phyloP scores from a whole-genome alignment of 768 basidiomycete genomes.

The Saitozyma sp. region DNA sequence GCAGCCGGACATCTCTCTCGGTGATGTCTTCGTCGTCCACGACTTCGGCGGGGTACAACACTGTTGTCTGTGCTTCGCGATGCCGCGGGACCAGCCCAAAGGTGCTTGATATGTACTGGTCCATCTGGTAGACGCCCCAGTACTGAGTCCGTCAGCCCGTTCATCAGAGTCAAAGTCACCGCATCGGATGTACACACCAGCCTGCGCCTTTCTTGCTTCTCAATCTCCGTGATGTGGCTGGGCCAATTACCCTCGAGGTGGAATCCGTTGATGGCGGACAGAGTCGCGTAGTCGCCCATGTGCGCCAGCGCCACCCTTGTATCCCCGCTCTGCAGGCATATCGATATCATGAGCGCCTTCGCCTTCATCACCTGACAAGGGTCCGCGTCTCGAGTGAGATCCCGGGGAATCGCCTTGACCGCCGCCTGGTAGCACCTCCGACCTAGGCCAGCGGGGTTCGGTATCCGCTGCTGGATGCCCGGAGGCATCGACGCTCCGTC shows the following conservation, averaged over 20 bases:
- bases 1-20: conserved; percentile 4
- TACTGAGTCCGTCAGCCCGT: conserved; percentile 15
- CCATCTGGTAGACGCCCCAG: conserved; percentile 30
- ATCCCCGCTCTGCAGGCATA: conserved; percentile 30
- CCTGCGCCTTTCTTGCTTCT: conserved; percentile 33
- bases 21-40: conserved; percentile 31
- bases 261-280: conserved; percentile 22
- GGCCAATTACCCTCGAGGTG: conserved; percentile 35
- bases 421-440: conserved; percentile 19
- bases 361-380: conserved; percentile 28
- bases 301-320: conserved; percentile 14
- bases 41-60: conserved; percentile 37
- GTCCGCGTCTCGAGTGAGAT: conserved; percentile 12
- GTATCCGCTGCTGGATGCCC: background rate
- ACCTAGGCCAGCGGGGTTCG: background rate
- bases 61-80: conserved; percentile 29
- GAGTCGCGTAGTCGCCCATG: conserved; percentile 26
- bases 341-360: conserved; percentile 21
- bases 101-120: conserved; percentile 28
- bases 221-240: conserved; percentile 17
- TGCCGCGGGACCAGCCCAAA: conserved; percentile 26
- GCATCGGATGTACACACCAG: conserved; percentile 13
- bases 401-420: conserved; percentile 17
- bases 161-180: no score
- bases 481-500: conserved; percentile 19